These are phyloP conservation scores for Termitomyces heimii DNA, from an alignment of 768 basidiomycete genomes.

Conservation along the genomic window DNA sequence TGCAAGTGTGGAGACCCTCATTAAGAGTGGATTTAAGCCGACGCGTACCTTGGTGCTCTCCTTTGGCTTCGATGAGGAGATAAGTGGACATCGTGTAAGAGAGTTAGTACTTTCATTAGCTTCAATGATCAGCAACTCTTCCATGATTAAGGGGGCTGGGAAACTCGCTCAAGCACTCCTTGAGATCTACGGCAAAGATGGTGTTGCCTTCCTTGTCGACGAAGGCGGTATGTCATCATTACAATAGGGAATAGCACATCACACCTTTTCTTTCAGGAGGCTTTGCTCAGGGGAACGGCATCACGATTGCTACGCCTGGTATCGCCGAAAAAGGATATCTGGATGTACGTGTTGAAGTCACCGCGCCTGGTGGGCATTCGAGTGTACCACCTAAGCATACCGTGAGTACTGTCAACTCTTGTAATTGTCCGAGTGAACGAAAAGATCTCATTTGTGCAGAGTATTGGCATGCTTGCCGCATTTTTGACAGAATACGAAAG, in stretches of 20 bases:
- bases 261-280: slow-evolving; percentile 28
- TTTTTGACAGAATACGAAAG: slow-evolving; percentile 65
- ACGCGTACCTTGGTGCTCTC: slow-evolving; percentile 55
- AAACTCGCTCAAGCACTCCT: slow-evolving; percentile 42
- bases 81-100: slow-evolving; percentile 40
- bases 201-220: slow-evolving; percentile 77
- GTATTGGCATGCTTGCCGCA: slow-evolving; percentile 75
- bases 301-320: slow-evolving; percentile 53
- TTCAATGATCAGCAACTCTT: neutral
- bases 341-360: slow-evolving; percentile 58
- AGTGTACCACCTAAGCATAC: slow-evolving; percentile 82
- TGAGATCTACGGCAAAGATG: slow-evolving; percentile 60
- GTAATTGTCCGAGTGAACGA: neutral
- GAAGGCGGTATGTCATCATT: slow-evolving; percentile 61
- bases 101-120: neutral
- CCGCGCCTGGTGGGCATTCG: slow-evolving; percentile 77
- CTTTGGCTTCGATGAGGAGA: slow-evolving; percentile 78
- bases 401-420: slow-evolving; percentile 25
- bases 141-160: slow-evolving; percentile 43
- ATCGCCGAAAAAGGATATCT: slow-evolving; percentile 73
- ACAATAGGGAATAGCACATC: neutral
- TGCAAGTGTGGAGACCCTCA: slow-evolving; percentile 55
- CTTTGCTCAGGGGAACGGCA: slow-evolving; percentile 43
- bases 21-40: slow-evolving; percentile 60
- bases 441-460: slow-evolving; percentile 28